Evolutionary conservation across 139 green algal species (phyloP).

Genomic region (Chlorella sp.): DNA sequence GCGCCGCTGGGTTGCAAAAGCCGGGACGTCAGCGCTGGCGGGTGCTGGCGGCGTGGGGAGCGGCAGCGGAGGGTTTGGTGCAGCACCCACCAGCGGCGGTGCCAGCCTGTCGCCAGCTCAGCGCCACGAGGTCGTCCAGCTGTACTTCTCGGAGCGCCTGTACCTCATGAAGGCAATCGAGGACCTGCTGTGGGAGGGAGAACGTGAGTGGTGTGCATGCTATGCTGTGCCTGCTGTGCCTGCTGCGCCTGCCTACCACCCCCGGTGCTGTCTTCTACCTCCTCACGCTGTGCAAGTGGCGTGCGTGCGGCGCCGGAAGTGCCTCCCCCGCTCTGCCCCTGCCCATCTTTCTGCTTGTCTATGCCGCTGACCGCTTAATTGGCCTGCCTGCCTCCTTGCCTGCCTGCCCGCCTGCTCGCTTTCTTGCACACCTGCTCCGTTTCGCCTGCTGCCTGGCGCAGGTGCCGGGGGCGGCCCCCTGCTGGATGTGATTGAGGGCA

Average conservation of each 20-base stretch:
- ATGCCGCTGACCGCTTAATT: too few relatives aligned
- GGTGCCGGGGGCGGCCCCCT: conserved; percentile 35
- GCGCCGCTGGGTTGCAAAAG: conserved; percentile 59
- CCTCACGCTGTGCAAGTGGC: too few relatives aligned
- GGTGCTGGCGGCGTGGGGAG: not conserved
- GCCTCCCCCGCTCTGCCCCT: not conserved
- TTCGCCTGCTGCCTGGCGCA: not conserved
- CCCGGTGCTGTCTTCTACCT: too few relatives aligned
- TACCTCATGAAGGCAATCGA: conserved; percentile 63
- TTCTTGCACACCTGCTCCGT: too few relatives aligned
- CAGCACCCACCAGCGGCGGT: not conserved
- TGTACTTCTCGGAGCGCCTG: conserved; percentile 65
- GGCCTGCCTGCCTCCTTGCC: not conserved
- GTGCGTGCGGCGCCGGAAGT: not conserved
- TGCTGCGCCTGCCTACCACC: not conserved
- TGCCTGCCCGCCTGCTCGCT: not conserved
- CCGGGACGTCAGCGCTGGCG: too few relatives aligned
- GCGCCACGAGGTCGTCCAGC: conserved; percentile 42
- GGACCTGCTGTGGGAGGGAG: conserved; percentile 56
- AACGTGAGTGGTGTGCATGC: conserved; percentile 42
- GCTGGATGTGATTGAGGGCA: conserved; percentile 50
- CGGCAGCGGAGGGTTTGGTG: not conserved
- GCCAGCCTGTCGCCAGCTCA: conserved; percentile 32
- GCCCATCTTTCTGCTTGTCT: not conserved
- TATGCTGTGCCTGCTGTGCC: too few relatives aligned